phyloP scores from a whole-genome alignment of 2,329 filamentous ascomycete species.

The Pleoardoris graminearum region DNA sequence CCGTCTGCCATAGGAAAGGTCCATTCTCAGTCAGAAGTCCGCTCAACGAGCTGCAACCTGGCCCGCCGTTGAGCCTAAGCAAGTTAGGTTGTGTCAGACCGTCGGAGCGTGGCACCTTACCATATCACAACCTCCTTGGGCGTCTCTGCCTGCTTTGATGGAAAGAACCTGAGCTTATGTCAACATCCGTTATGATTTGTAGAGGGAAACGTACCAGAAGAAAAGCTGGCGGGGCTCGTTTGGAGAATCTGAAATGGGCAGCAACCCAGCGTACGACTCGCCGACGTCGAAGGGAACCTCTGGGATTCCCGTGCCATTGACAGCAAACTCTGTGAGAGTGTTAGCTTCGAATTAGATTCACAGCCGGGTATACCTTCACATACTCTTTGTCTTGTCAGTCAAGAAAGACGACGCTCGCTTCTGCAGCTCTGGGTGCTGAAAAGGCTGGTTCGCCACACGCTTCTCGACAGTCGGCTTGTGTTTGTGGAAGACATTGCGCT shows the following conservation, averaged over 20 bases:
- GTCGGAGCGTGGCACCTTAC: conserved; percentile 16
- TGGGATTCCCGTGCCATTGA: conserved; percentile 67
- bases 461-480: conserved; percentile 33
- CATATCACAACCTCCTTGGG: conserved; percentile 65
- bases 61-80: conserved; percentile 43
- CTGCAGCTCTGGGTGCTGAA: conserved; percentile 38
- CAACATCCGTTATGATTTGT: neutral
- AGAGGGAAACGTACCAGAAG: conserved; percentile 52
- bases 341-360: conserved; percentile 12
- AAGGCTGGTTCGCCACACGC: conserved; percentile 29
- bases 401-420: conserved; percentile 39
- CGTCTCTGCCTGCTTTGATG: conserved; percentile 55
- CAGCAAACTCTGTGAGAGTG: conserved; percentile 58
- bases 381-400: conserved; percentile 41
- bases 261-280: conserved; percentile 65
- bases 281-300: conserved; percentile 70
- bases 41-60: conserved; percentile 59
- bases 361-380: conserved; percentile 1
- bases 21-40: conserved; percentile 78
- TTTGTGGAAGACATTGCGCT: conserved; percentile 33
- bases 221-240: conserved; percentile 60
- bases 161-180: conserved; percentile 59
- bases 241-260: conserved; percentile 59
- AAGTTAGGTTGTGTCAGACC: conserved; percentile 7
- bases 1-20: conserved; percentile 61